Conservation (phyloP, 2,329 filamentous ascomycete species). For the Trichothecium roseum region DNA sequence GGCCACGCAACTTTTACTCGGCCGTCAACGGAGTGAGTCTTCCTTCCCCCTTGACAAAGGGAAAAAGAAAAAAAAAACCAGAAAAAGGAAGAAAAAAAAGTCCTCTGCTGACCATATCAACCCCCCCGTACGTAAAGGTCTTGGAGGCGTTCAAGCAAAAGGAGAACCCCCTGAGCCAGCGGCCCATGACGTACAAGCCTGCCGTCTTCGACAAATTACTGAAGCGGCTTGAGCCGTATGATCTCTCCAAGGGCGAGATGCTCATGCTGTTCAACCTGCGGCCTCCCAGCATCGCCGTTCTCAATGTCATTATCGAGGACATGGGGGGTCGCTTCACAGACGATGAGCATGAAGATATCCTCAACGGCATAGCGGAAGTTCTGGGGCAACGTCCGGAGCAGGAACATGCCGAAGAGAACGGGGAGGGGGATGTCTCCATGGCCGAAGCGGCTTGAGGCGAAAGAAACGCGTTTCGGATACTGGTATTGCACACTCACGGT, state of each 20-base stretch:
- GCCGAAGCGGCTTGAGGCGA: constrained; percentile 15
- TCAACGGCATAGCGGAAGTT: constrained; percentile 44
- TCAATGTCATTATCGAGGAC: constrained; percentile 57
- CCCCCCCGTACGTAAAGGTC: constrained; percentile 1
- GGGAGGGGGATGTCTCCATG: constrained; percentile 16
- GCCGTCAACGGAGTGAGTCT: constrained; percentile 52
- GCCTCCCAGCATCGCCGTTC: constrained; percentile 42
- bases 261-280: constrained; percentile 60
- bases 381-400: constrained; percentile 39
- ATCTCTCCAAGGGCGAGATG: constrained; percentile 57
- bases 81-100: background rate
- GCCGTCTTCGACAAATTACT: constrained; percentile 43
- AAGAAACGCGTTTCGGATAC: too few relatives aligned
- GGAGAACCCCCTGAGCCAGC: constrained; percentile 45
- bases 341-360: constrained; percentile 48
- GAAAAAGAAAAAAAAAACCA: background rate
- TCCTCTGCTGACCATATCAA: background rate
- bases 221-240: constrained; percentile 42
- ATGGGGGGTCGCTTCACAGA: constrained; percentile 49
- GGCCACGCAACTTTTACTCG: constrained; percentile 48
- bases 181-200: constrained; percentile 41
- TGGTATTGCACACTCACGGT: too few relatives aligned
- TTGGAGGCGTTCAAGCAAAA: constrained; percentile 1
- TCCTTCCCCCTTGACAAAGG: background rate
- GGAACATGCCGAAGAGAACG: constrained; percentile 15